Evolutionary conservation across 1,284 basidiomycete species (phyloP), one percentile per base, ranked within the genome.

Genomic region (Kalmanozyma brasiliensis): DNA sequence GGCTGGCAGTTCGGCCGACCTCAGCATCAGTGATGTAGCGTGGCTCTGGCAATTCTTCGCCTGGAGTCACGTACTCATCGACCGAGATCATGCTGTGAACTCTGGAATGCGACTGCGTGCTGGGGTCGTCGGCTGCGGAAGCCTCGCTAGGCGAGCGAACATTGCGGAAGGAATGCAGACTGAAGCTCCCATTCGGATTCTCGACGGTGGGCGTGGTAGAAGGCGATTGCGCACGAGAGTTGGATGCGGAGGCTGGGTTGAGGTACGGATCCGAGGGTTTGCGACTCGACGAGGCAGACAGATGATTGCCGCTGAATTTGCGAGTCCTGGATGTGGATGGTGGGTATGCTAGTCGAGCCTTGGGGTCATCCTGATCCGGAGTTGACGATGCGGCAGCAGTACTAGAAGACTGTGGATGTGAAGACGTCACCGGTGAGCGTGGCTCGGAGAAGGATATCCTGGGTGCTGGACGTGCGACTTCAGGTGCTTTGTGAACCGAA

Each of bases 81-180:
- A 56, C 43, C 22, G 63, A 66, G 36, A 66, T 56, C 37, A 72
- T 42, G 60, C 64, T 68, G 29, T 67, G 59, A 6, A 62, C 60
- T 23, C 69, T 48, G 13, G 60, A 63, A 26, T 72, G 55, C 5
- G 34, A 17, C 24, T 42, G 55, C 17, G 8, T 19, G 46, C 42
- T 33, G 8, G 38, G 38, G 8, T 63, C 60, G 23, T 66, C 57
- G 37, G 48, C 26, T 19, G 34, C 30, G 0, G 64, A 72, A 3
- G 46, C 63, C 20, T 72, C 69, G 52, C 64, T 72, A 22, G 38
- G 29, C 10, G 64, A 67, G 17, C 69, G 55, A 20, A 72, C 57
- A 43, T 72, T 72, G 52, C 64, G 63, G 49, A 72, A 72, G 1
- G 69, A 67, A 42, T 67, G 69, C 16, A 72, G 45, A 20, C 43